Conservation (phyloP, 495 filamentous ascomycete genomes). For the Neurospora discreta region DNA sequence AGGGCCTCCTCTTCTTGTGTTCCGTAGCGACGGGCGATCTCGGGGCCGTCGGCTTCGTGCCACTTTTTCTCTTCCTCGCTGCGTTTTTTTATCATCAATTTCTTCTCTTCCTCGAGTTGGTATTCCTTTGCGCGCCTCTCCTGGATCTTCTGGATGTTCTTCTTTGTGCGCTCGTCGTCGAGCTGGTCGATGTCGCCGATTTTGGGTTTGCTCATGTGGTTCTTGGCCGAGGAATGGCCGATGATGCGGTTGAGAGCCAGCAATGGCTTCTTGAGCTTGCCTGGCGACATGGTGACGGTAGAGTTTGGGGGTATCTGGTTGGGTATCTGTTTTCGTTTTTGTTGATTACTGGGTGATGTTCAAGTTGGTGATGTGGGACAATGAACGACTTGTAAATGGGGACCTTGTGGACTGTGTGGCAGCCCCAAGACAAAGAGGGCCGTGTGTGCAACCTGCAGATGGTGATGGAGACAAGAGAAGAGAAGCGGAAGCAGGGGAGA, state of each 20-base stretch:
- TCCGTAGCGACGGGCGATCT: slow-evolving; percentile 52
- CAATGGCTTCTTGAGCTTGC: slow-evolving; percentile 29
- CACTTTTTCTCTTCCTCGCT: slow-evolving; percentile 34
- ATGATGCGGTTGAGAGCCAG: slow-evolving; percentile 33
- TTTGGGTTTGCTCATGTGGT: slow-evolving; percentile 33
- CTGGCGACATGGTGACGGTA: slow-evolving; percentile 22
- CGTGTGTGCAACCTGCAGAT: not conserved
- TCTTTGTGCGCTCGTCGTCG: slow-evolving; percentile 35
- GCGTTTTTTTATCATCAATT: slow-evolving; percentile 32
- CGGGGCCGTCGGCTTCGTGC: slow-evolving; percentile 34
- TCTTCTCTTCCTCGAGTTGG: slow-evolving; percentile 40
- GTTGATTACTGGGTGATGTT: not conserved
- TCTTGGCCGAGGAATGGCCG: slow-evolving; percentile 32
- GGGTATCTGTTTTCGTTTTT: not conserved
- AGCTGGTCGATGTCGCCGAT: slow-evolving; percentile 38
- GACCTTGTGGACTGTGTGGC: not conserved
- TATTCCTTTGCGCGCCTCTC: slow-evolving; percentile 40
- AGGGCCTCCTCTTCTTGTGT: slow-evolving; percentile 28
- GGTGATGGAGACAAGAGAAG: not conserved
- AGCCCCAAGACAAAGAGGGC: not conserved
- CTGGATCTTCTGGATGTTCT: slow-evolving; percentile 35
- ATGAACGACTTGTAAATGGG: not conserved
- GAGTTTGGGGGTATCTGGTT: not conserved
- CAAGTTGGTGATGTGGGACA: too few species aligned
- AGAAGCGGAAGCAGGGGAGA: not conserved